These are phyloP conservation scores for Hortaea werneckii DNA, from an alignment of 2,329 filamentous ascomycete species.

Conservation along the genomic window DNA sequence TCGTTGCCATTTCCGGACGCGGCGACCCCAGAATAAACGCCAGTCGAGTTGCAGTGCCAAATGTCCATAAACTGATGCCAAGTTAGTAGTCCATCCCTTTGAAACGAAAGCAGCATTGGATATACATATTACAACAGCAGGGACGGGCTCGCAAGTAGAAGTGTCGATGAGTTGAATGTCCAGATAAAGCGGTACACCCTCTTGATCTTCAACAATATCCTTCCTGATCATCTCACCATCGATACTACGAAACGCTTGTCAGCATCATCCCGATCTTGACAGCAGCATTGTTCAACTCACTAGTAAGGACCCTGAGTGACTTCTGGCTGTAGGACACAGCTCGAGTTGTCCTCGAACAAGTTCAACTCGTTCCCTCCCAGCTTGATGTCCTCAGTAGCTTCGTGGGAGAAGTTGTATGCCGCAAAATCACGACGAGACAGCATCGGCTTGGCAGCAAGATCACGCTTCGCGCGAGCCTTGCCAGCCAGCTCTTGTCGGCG, in stretches of 20 bases:
- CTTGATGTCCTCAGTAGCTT: conserved; percentile 3
- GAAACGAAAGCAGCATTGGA: no score
- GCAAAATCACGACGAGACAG: conserved; percentile 14
- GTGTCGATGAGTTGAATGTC: conserved; percentile 38
- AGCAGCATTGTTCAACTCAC: neutral
- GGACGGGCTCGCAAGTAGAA: conserved; percentile 32
- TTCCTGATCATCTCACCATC: conserved; percentile 30
- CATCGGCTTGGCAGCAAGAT: conserved; percentile 9
- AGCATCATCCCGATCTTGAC: neutral
- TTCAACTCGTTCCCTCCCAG: conserved; percentile 12
- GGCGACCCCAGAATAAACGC: conserved; percentile 33
- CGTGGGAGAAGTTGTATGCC: conserved; percentile 11
- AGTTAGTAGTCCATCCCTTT: no score
- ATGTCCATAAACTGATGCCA: conserved; percentile 28
- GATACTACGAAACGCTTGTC: conserved; percentile 16
- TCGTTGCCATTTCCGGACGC: conserved; percentile 27
- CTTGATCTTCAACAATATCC: conserved; percentile 28
- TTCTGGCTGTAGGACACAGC: conserved; percentile 21
- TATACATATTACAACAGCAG: conserved; percentile 23
- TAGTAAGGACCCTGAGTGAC: conserved; percentile 23
- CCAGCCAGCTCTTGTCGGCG: conserved; percentile 14
- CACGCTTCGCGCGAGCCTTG: conserved; percentile 12
- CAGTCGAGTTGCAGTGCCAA: conserved; percentile 31
- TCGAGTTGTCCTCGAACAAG: conserved; percentile 17
- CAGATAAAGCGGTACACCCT: conserved; percentile 31